Evolutionary conservation across 805 yeast species (phyloP).

Genomic region (Ogataea nitratoaversa): DNA sequence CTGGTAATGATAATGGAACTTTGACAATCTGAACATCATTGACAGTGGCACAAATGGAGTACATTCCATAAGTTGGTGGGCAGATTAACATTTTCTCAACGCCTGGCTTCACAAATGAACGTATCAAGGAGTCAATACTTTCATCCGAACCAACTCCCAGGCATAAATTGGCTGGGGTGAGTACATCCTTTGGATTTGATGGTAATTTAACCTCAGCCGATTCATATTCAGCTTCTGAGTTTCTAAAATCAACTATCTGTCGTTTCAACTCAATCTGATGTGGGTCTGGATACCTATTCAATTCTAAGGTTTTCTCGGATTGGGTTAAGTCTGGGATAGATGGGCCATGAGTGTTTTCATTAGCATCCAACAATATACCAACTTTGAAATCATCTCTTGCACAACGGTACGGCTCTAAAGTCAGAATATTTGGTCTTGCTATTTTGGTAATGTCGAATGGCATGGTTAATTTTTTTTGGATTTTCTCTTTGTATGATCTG

Average conservation of each 20-base stretch:
- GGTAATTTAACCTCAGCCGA: slow-evolving; percentile 23
- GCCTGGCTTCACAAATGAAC: slow-evolving; percentile 82
- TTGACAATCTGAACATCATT: slow-evolving; percentile 78
- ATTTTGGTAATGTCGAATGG: slow-evolving; percentile 51
- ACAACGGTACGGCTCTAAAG: slow-evolving; percentile 88
- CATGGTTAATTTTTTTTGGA: too few species aligned
- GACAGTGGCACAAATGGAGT: slow-evolving; percentile 81
- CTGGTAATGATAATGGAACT: slow-evolving; percentile 66
- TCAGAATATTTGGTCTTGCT: slow-evolving; percentile 80
- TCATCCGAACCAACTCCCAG: slow-evolving; percentile 98
- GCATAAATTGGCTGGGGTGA: slow-evolving; percentile 65
- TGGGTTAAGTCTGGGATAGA: slow-evolving; percentile 45
- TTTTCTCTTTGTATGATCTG: too few species aligned
- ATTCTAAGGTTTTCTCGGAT: slow-evolving; percentile 47
- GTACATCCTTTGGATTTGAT: not conserved
- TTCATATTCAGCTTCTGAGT: slow-evolving; percentile 36
- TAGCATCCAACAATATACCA: slow-evolving; percentile 90
- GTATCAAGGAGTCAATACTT: slow-evolving; percentile 80
- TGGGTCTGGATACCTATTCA: slow-evolving; percentile 96
- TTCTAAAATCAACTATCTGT: slow-evolving; percentile 69
- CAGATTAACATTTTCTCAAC: slow-evolving; percentile 76
- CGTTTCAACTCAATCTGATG: slow-evolving; percentile 78
- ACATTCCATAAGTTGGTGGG: slow-evolving; percentile 99
- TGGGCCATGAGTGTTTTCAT: slow-evolving; percentile 93
- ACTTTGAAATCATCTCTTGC: slow-evolving; percentile 93